Base-by-base conservation (phyloP, 306 rosid genomes). In the Malus sylvestris region DNA sequence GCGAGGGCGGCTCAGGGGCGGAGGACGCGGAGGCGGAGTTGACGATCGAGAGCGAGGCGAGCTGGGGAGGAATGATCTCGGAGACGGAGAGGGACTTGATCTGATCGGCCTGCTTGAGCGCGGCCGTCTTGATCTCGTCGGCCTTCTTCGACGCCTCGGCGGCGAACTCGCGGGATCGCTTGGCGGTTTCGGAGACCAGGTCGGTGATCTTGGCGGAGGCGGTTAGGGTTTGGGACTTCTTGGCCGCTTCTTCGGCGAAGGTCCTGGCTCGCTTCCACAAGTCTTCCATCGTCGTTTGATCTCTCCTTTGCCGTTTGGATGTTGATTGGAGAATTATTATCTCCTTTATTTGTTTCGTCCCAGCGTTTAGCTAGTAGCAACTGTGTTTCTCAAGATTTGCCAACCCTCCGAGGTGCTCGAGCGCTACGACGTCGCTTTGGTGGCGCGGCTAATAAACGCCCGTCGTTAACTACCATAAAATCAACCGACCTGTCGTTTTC, bases 71-170 rank as follows among this genome's bases (percentile, higher is more conserved):
- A 16, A 91, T 86, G 72, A 84, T 89, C 72, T 88, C 96, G 45
- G 98, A 84, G 86, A 90, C 78, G 68, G 83, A 80, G 69, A 85
- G 75, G 30, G 97, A 89, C 78, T 96, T 96, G 93, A 96, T 90
- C 79, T 91, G 96, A 74, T 92, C 97, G 52, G 93, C 93, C 64
- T 81, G 99, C 72, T 81, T 88, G 61, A 93, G 79, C 2, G 98
- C 98, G 25, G 96, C 98, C 32, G 82, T 38, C 71, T 89, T 96
- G 87, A 96, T 84, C 78, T 81, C 87, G 83, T 96, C 97, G 63
- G 99, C 99, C 25, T 79, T 78, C 85, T 93, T 92, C 76, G 99
- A 96, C 42, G 99, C 98, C 68, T 96, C 99, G 15, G 96, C 96
- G 66, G 99, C 99, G 53, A 96, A 81, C 52, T 96, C 98, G 60